Conservation (phyloP, 805 yeast species). For the Candida sanyiensis region DNA sequence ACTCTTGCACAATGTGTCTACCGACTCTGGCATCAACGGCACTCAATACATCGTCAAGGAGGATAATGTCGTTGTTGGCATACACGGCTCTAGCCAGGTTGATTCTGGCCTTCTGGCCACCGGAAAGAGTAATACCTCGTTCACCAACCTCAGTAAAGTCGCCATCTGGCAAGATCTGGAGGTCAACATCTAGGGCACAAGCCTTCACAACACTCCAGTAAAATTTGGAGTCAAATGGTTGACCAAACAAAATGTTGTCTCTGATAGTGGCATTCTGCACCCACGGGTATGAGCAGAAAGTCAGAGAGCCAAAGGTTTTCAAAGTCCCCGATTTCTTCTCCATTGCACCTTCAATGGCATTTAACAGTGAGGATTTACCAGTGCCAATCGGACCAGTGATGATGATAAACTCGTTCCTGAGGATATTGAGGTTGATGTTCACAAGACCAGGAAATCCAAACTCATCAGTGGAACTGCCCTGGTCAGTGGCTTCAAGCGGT, state of each 20-base stretch:
- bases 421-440: conserved; percentile 48
- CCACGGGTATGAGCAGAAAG: conserved; percentile 70
- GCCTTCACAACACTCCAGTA: conserved; percentile 54
- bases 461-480: conserved; percentile 11
- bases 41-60: conserved; percentile 74
- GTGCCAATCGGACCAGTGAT: conserved; percentile 78
- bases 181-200: conserved; percentile 63
- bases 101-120: conserved; percentile 84
- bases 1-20: conserved; percentile 65
- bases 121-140: conserved; percentile 79
- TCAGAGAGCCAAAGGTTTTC: conserved; percentile 45
- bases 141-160: conserved; percentile 81
- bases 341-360: conserved; percentile 72
- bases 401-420: conserved; percentile 65
- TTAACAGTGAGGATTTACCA: conserved; percentile 71
- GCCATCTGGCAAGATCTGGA: conserved; percentile 64
- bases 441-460: conserved; percentile 35
- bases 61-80: conserved; percentile 56
- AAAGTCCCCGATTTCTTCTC: conserved; percentile 46
- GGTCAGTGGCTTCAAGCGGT: too few species aligned
- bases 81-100: conserved; percentile 77
- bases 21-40: conserved; percentile 89
- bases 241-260: conserved; percentile 70
- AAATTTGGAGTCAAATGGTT: conserved; percentile 40
- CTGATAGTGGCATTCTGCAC: conserved; percentile 74